Percentiles rank a stretch among this genome's conserved stretches.
phyloP scores from a whole-genome alignment of 2,329 filamentous ascomycete genomes.

The Epichloe uncinata region DNA sequence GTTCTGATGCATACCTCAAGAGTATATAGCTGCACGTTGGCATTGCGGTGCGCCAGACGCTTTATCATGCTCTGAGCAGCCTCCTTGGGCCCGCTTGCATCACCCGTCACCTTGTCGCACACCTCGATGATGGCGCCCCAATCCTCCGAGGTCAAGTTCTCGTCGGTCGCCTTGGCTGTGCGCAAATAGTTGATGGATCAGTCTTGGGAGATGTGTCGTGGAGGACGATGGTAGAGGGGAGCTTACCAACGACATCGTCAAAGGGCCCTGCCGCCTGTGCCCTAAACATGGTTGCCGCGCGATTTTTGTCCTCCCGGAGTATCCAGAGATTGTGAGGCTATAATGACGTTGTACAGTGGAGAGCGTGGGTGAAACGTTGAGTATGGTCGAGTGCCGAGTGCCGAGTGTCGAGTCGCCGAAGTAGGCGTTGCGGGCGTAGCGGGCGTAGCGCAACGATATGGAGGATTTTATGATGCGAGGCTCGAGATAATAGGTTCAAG shows the following conservation, averaged over 20 bases:
- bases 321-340: too few species aligned
- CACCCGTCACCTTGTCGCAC: constrained; percentile 44
- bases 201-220: background rate
- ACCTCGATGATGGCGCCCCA: constrained; percentile 53
- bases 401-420: too few species aligned
- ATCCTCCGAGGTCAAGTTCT: constrained; percentile 82
- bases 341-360: constrained; percentile 7
- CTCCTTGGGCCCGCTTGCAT: constrained; percentile 57
- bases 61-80: constrained; percentile 85
- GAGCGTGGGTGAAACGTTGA: background rate
- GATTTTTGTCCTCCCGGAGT: background rate
- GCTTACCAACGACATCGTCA: constrained; percentile 46
- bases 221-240: background rate
- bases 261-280: constrained; percentile 44
- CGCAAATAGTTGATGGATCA: background rate
- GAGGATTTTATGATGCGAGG: too few species aligned
- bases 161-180: constrained; percentile 71
- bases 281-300: constrained; percentile 38
- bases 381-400: too few species aligned
- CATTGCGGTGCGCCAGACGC: constrained; percentile 81
- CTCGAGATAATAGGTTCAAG: too few species aligned
- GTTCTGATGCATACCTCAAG: constrained; percentile 50
- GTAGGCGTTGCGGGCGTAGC: too few species aligned
- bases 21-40: constrained; percentile 91
- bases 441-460: too few species aligned